Conservation (phyloP, 306 rosid genomes). For the Luffa aegyptiaca region DNA sequence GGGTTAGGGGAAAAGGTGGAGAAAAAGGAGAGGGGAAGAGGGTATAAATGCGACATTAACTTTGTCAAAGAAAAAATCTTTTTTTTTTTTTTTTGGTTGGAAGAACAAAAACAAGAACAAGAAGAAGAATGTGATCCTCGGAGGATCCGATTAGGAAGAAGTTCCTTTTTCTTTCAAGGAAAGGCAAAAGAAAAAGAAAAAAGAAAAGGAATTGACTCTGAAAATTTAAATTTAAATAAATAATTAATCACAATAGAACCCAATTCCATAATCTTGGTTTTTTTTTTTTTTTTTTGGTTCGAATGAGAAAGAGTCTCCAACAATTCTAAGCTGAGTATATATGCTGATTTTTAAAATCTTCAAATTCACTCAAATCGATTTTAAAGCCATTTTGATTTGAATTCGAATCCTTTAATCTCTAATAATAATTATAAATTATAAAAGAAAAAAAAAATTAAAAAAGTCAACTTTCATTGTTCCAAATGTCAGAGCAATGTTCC, state of each 20-base stretch:
- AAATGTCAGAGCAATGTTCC: constrained; percentile 1
- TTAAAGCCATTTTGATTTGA: neutral
- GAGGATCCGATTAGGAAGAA: constrained; percentile 17
- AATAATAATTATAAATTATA: neutral
- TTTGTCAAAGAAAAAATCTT: neutral
- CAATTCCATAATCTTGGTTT: constrained; percentile 25
- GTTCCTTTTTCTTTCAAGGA: neutral
- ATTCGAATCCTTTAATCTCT: neutral
- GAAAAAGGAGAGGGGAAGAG: neutral
- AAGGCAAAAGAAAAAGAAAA: neutral
- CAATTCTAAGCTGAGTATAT: constrained; percentile 6
- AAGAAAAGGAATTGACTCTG: neutral
- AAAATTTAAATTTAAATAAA: neutral
- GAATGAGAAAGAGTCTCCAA: constrained; percentile 17
- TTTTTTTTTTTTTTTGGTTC: neutral
- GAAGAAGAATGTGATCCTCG: constrained; percentile 39
- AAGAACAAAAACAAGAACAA: neutral
- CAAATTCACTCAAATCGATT: constrained; percentile 9
- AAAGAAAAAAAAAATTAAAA: neutral
- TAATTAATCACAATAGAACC: constrained; percentile 15
- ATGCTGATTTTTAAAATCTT: constrained; percentile 15
- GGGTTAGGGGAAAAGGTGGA: neutral
- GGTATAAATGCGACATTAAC: neutral
- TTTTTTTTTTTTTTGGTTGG: neutral
- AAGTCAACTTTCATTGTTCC: constrained; percentile 7